Conservation (phyloP, 139 green algal genomes). For the Zygnema cylindricum region DNA sequence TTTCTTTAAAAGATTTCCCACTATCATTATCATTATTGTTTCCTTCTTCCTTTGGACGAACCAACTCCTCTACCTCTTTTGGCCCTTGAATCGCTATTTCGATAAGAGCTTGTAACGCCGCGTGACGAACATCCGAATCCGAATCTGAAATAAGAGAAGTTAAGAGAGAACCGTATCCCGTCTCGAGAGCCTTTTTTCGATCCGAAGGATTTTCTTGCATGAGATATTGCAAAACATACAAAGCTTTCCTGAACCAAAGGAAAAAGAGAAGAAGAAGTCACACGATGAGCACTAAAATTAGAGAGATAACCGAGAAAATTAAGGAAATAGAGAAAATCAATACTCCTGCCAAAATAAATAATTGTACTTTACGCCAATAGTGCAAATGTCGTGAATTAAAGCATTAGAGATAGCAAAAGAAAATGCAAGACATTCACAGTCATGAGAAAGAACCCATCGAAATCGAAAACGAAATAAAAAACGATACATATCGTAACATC, state of each 20-base stretch:
- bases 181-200: background rate
- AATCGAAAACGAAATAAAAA: too few species aligned
- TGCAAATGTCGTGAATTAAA: too few species aligned
- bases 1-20: background rate
- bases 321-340: background rate
- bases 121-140: constrained; percentile 25
- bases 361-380: too few species aligned
- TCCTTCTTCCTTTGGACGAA: background rate
- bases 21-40: background rate
- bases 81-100: constrained; percentile 4
- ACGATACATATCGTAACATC: too few species aligned
- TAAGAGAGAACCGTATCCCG: background rate
- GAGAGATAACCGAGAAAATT: constrained; percentile 10
- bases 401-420: too few species aligned
- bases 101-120: constrained; percentile 9
- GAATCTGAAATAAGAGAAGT: background rate
- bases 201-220: constrained; percentile 34
- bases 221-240: constrained; percentile 41
- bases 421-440: too few species aligned
- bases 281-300: background rate
- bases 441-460: too few species aligned
- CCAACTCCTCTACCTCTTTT: background rate
- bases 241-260: constrained; percentile 27
- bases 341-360: background rate
- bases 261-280: constrained; percentile 4